Evolutionary conservation across 2,329 filamentous ascomycete species (phyloP).

Genomic region (Emericellopsis atlantica): DNA sequence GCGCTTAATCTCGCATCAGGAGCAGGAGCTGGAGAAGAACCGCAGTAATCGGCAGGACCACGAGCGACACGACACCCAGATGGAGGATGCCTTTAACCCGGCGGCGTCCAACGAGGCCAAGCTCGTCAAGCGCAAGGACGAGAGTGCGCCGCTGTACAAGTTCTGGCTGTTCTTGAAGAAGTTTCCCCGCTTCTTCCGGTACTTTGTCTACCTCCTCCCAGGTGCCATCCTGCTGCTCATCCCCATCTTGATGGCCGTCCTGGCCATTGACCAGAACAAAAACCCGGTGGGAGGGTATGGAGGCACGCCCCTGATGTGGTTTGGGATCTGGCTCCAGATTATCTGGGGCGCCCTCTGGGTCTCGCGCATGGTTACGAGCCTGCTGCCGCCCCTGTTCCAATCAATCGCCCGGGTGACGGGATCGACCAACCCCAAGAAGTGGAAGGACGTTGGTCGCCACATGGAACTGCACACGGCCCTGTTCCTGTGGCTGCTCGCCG

Average conservation of each 20-base stretch:
- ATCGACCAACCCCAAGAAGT: slow-evolving; percentile 84
- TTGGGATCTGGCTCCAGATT: slow-evolving; percentile 89
- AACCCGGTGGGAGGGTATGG: slow-evolving; percentile 50
- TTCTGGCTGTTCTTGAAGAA: slow-evolving; percentile 32
- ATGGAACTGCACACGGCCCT: slow-evolving; percentile 76
- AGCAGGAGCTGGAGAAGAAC: slow-evolving; percentile 19
- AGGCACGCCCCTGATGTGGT: slow-evolving; percentile 74
- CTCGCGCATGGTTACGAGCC: slow-evolving; percentile 39
- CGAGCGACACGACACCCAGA: slow-evolving; percentile 15
- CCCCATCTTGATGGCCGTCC: slow-evolving; percentile 30
- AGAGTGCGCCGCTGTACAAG: slow-evolving; percentile 21
- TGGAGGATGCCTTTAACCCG: slow-evolving; percentile 34
- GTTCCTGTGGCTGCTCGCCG: slow-evolving; percentile 85
- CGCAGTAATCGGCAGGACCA: slow-evolving; percentile 6
- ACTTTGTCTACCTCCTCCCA: slow-evolving; percentile 33
- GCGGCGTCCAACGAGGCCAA: slow-evolving; percentile 11
- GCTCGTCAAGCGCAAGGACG: slow-evolving; percentile 15
- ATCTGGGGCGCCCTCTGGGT: slow-evolving; percentile 89
- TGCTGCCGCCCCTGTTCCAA: slow-evolving; percentile 33
- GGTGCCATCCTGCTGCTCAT: slow-evolving; percentile 30
- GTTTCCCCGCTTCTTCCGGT: slow-evolving; percentile 36
- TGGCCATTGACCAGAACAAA: slow-evolving; percentile 21
- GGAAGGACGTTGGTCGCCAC: slow-evolving; percentile 76
- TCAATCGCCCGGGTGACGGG: slow-evolving; percentile 56
- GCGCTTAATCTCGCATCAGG: slow-evolving; percentile 29